These are phyloP conservation scores for Metschnikowia colocasiae DNA, from an alignment of 805 yeast species.

Conservation along the genomic window DNA sequence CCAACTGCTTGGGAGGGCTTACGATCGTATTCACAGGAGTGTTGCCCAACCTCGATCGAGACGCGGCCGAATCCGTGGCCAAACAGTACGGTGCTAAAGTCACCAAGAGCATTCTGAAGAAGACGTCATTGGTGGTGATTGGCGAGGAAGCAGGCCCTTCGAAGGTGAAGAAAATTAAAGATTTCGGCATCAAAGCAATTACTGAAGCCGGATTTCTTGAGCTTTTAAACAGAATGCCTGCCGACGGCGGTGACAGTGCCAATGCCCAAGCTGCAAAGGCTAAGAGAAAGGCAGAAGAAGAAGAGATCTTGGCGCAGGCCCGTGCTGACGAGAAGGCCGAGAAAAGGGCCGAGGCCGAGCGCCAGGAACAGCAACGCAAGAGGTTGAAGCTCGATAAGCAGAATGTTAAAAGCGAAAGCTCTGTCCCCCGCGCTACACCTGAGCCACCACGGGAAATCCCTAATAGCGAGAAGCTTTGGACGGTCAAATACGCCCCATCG, in stretches of 20 bases:
- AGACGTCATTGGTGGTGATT: slow-evolving; percentile 82
- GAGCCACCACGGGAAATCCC: slow-evolving; percentile 33
- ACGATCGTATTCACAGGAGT: slow-evolving; percentile 93
- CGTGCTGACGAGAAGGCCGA: slow-evolving; percentile 43
- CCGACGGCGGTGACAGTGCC: slow-evolving; percentile 84
- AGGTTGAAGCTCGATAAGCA: not conserved
- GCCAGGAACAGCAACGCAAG: slow-evolving; percentile 13
- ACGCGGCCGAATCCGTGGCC: slow-evolving; percentile 70
- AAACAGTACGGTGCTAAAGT: slow-evolving; percentile 89
- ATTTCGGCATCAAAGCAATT: slow-evolving; percentile 71
- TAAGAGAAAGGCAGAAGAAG: slow-evolving; percentile 68
- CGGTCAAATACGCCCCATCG: slow-evolving; percentile 87
- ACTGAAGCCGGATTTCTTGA: slow-evolving; percentile 82
- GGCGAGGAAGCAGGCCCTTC: slow-evolving; percentile 97
- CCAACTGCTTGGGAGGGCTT: slow-evolving; percentile 82
- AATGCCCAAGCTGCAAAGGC: slow-evolving; percentile 69
- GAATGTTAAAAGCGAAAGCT: not conserved
- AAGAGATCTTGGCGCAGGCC: slow-evolving; percentile 43
- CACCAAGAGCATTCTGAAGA: slow-evolving; percentile 77
- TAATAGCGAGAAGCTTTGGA: slow-evolving; percentile 77
- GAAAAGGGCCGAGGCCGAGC: slow-evolving; percentile 39
- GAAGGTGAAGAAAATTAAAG: slow-evolving; percentile 78
- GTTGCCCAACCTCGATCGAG: slow-evolving; percentile 74
- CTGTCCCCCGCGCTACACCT: slow-evolving; percentile 4
- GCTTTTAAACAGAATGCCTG: slow-evolving; percentile 76